Conservation (phyloP, 2,329 filamentous ascomycete genomes). For the Xylaria hypoxylon region DNA sequence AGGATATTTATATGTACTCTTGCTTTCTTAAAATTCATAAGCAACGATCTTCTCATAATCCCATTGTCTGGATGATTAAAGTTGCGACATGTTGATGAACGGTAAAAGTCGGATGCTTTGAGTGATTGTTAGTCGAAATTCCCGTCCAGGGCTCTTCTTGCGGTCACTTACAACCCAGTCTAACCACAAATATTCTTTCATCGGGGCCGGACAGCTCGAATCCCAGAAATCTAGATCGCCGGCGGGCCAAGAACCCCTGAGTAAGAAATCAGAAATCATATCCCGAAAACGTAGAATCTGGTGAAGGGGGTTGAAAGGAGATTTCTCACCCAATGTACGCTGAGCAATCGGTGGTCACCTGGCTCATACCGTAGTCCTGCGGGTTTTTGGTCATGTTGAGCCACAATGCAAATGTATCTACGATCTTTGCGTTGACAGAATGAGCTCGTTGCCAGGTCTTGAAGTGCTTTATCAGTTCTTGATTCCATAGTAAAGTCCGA, state of each 20-base stretch:
- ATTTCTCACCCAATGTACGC: slow-evolving; percentile 30
- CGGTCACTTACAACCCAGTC: slow-evolving; percentile 29
- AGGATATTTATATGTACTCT: too few relatives aligned
- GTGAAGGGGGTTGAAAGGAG: neutral
- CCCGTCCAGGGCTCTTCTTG: neutral
- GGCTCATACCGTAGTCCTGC: slow-evolving; percentile 30
- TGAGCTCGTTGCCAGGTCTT: slow-evolving; percentile 8
- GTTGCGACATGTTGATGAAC: slow-evolving; percentile 27
- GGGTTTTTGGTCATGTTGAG: slow-evolving; percentile 31
- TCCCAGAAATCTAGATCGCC: slow-evolving; percentile 32
- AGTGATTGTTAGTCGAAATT: neutral
- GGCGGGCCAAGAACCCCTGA: slow-evolving; percentile 25
- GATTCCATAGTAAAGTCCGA: slow-evolving; percentile 29
- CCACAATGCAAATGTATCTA: slow-evolving; percentile 31
- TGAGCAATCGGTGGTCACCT: slow-evolving; percentile 30
- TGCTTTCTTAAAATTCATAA: neutral
- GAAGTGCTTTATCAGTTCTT: slow-evolving; percentile 22
- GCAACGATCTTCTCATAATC: neutral
- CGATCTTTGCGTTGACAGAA: slow-evolving; percentile 26
- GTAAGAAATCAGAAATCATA: slow-evolving; percentile 7
- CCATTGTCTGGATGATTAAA: slow-evolving; percentile 25
- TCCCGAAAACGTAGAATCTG: neutral
- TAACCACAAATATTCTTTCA: slow-evolving; percentile 34
- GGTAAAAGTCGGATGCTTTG: slow-evolving; percentile 34
- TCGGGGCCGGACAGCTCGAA: slow-evolving; percentile 29